A percentile compares a stretch with the other conserved stretches of the same genome.
phyloP scores from a whole-genome alignment of 306 rosid genomes.

The Malus asiatica region DNA sequence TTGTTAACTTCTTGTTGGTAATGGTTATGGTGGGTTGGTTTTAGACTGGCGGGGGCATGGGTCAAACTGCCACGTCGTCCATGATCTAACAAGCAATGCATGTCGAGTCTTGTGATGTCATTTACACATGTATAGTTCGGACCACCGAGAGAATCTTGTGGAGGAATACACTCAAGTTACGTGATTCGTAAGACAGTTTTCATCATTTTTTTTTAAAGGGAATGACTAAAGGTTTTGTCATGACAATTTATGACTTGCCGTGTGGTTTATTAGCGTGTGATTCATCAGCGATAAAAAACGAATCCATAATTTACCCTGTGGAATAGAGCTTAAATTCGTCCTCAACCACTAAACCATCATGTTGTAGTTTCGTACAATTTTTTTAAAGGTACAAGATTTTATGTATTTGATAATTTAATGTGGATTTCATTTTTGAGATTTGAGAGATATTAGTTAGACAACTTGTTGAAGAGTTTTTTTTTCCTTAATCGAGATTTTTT shows the following conservation, averaged over 20 bases:
- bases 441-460: too few species aligned
- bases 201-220: too few species aligned
- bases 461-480: too few species aligned
- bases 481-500: neutral
- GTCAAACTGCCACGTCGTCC: conserved; percentile 54
- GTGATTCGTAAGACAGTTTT: neutral
- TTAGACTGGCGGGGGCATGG: conserved; percentile 17
- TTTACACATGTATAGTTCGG: neutral
- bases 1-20: neutral
- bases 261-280: too few species aligned
- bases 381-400: too few species aligned
- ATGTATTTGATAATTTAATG: too few species aligned
- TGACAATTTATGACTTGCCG: too few species aligned
- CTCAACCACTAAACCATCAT: fast-evolving
- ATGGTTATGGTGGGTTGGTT: neutral
- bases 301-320: too few species aligned
- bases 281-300: too few species aligned
- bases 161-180: neutral
- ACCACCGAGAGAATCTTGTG: neutral
- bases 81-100: conserved; percentile 20
- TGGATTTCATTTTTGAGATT: too few species aligned
- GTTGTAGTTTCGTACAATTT: too few species aligned
- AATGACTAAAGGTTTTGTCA: too few species aligned
- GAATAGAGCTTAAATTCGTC: fast-evolving
- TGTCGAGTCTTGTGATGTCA: conserved; percentile 44